Evolutionary conservation across 208 protist genomes (phyloP).

Genomic region (Leishmania mexicana): DNA sequence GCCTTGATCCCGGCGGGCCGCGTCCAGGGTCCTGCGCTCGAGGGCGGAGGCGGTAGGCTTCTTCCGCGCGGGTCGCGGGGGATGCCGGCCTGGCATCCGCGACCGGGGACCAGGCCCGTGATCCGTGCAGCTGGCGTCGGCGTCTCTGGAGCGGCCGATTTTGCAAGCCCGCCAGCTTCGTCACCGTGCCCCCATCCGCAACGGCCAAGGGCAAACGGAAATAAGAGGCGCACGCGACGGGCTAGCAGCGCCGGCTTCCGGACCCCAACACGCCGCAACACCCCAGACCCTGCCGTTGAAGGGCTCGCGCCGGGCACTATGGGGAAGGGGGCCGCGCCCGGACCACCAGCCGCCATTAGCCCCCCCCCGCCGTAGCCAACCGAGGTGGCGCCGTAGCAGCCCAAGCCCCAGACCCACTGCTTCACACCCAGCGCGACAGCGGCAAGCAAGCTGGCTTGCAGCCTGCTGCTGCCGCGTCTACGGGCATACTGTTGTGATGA

Average conservation of each 20-base stretch:
- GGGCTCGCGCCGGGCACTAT: background rate
- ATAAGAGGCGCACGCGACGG: background rate
- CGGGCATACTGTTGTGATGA: background rate
- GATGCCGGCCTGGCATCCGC: background rate
- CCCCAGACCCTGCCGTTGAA: background rate
- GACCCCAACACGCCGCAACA: background rate
- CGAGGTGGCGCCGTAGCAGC: background rate
- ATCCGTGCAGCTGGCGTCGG: background rate
- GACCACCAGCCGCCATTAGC: background rate
- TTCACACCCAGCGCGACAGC: background rate
- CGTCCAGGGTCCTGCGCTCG: background rate
- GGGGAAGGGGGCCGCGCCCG: no score
- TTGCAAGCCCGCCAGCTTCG: background rate
- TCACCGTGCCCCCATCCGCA: no score
- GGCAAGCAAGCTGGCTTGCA: no score
- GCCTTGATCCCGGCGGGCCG: background rate
- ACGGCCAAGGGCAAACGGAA: background rate
- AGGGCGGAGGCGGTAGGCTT: background rate
- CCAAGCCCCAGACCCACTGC: background rate
- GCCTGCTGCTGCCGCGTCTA: no score
- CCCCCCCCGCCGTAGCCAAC: no score
- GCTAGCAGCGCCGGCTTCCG: background rate
- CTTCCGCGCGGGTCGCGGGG: background rate
- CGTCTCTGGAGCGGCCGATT: background rate
- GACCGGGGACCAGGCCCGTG: background rate